Evolutionary conservation across 2,329 filamentous ascomycete genomes (phyloP), one percentile per base, ranked within the genome.

Genomic region (Botrytis medusae): DNA sequence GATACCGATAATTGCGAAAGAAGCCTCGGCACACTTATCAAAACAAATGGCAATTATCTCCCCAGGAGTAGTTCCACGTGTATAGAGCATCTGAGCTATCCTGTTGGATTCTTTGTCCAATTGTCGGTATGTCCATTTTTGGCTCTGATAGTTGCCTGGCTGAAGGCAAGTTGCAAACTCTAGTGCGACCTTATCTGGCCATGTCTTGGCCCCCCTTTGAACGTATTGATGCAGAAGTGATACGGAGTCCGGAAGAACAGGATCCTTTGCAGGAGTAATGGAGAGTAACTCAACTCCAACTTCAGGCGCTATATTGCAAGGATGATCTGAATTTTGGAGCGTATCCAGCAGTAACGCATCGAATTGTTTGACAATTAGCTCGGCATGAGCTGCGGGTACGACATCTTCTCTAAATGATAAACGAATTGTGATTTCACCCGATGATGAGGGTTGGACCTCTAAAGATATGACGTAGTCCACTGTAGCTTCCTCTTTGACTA

Each of bases 401-500:
- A 93, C 76, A 74, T 91, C 86, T 22, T 86, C 84, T 75, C 88
- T 86, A 76, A 89, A 92, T 0, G 91, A 94, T 32, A 97, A 81
- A 14, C 90, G 88, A 12, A 96, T 84, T 20, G 84, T 81, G 1
- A 97, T 78, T 4, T 81, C 78, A 1, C 85, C 86, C 0, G 82
- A 77, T 0, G 77, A 71, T 0, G 79, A 81, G 0, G 91, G 89
- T 74, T 94, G 89, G 48, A 97, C 82, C 81, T 98, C 95, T 32
- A 98, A 83, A 0, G 95, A 97, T 0, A 97, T 83, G 0, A 91
- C 85, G 81, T 95, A 97, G 77, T 97, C 93, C 2, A 93, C 89
- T 1, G 86, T 88, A 9, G 92, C 91, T 69, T 88, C 84, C 74
- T 97, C 94, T 25, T 89, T 84, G 1, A 88, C 75, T 0, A 92